phyloP scores from a whole-genome alignment of 2,329 filamentous ascomycete genomes.

The Fusarium sp. region DNA sequence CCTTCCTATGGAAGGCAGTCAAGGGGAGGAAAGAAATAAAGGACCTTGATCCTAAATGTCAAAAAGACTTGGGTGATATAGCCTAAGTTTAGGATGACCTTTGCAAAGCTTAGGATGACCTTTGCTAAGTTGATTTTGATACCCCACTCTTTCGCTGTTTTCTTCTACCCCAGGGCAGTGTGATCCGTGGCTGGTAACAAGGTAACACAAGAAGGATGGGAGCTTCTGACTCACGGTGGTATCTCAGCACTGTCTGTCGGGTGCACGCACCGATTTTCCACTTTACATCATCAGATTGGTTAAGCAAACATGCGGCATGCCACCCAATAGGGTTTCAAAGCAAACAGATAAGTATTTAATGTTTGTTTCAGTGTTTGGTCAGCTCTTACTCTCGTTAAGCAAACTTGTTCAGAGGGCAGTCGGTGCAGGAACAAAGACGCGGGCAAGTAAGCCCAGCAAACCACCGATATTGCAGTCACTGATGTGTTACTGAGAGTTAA shows the following conservation, averaged over 20 bases:
- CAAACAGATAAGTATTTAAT: not conserved
- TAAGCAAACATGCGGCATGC: not conserved
- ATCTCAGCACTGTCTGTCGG: not conserved
- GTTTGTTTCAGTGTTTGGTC: not conserved
- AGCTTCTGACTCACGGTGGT: not conserved
- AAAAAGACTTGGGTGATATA: no score
- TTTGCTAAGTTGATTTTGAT: no score
- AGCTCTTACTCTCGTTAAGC: not conserved
- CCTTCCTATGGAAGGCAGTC: no score
- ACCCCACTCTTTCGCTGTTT: no score
- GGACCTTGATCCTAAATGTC: no score
- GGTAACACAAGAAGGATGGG: not conserved
- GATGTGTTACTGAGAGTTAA: not conserved
- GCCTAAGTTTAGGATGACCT: no score
- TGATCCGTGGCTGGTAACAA: not conserved
- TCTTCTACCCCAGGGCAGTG: no score
- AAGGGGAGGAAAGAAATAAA: no score
- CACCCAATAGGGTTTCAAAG: not conserved
- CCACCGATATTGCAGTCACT: no score
- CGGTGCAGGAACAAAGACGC: no score
- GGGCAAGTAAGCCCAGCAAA: no score
- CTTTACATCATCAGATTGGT: accelerated
- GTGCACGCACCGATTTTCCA: not conserved
- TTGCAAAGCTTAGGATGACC: no score
- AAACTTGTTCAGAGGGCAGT: not conserved